Conservation (phyloP, 345 rosid genomes). For the Noccaea caerulescens region DNA sequence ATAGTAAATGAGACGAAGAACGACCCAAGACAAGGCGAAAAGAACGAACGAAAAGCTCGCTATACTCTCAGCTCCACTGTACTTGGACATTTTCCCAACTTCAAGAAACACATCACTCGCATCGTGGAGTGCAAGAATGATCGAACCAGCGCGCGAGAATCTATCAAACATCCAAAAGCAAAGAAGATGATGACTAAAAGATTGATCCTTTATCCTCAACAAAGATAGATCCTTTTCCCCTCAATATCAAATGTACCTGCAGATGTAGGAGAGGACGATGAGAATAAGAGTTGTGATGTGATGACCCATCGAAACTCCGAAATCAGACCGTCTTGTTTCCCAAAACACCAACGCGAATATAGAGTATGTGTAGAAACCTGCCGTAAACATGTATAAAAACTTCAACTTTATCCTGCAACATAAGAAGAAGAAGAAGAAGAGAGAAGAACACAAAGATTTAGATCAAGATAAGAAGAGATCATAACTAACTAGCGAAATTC, state of each 20-base stretch:
- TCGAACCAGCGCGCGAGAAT: slow-evolving; percentile 88
- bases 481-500: neutral
- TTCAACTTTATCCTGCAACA: slow-evolving; percentile 84
- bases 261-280: slow-evolving; percentile 81
- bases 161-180: slow-evolving; percentile 48
- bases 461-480: neutral
- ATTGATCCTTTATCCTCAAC: neutral
- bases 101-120: slow-evolving; percentile 93
- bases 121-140: slow-evolving; percentile 95
- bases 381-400: slow-evolving; percentile 82
- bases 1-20: slow-evolving; percentile 86
- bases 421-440: slow-evolving; percentile 25
- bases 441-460: neutral
- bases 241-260: slow-evolving; percentile 54
- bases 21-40: slow-evolving; percentile 85
- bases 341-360: slow-evolving; percentile 94
- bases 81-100: slow-evolving; percentile 95
- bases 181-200: neutral
- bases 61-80: slow-evolving; percentile 75
- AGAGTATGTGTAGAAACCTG: slow-evolving; percentile 96
- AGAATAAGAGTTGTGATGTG: slow-evolving; percentile 84
- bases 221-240: neutral
- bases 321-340: slow-evolving; percentile 99
- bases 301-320: slow-evolving; percentile 97
- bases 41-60: slow-evolving; percentile 78